phyloP scores from a whole-genome alignment of 2,329 filamentous ascomycete genomes.

The Ophiocordyceps camponoti-floridani region DNA sequence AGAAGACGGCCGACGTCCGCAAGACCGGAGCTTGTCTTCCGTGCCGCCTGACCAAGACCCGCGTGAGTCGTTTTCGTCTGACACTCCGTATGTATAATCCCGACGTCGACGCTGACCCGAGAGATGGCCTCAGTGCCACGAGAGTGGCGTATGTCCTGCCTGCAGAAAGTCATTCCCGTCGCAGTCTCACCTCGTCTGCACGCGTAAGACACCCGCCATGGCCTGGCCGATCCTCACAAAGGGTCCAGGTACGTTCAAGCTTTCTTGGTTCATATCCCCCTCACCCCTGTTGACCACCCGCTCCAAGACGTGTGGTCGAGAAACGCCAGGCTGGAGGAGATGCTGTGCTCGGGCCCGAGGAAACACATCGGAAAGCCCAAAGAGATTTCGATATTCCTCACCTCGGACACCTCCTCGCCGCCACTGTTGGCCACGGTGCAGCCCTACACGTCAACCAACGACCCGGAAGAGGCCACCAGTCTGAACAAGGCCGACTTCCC shows the following conservation, averaged over 20 bases:
- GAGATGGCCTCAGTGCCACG: constrained; percentile 17
- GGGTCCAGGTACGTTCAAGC: constrained; percentile 13
- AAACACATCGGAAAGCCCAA: constrained; percentile 18
- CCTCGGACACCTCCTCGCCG: constrained; percentile 17
- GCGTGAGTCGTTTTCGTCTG: constrained; percentile 18
- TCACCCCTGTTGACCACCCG: constrained; percentile 1
- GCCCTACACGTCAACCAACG: constrained; percentile 16
- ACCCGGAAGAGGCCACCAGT: constrained; percentile 10
- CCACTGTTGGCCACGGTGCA: constrained; percentile 20
- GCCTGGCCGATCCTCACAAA: constrained; percentile 20
- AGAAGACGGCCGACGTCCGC: constrained; percentile 29
- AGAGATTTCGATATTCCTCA: constrained; percentile 18
- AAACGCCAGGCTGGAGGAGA: constrained; percentile 15
- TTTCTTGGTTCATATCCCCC: not conserved
- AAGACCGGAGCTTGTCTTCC: constrained; percentile 28
- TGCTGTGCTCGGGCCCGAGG: constrained; percentile 14
- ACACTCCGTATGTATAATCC: no score
- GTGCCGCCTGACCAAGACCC: constrained; percentile 28
- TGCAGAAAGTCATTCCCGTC: constrained; percentile 22
- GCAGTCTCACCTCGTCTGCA: constrained; percentile 21
- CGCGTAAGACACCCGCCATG: constrained; percentile 17
- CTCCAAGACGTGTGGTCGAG: constrained; percentile 19
- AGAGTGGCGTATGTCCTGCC: constrained; percentile 22
- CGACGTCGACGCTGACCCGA: no score
- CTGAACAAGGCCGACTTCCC: constrained; percentile 18